phyloP scores from a whole-genome alignment of 1,284 basidiomycete species.

The Grifola frondosa region DNA sequence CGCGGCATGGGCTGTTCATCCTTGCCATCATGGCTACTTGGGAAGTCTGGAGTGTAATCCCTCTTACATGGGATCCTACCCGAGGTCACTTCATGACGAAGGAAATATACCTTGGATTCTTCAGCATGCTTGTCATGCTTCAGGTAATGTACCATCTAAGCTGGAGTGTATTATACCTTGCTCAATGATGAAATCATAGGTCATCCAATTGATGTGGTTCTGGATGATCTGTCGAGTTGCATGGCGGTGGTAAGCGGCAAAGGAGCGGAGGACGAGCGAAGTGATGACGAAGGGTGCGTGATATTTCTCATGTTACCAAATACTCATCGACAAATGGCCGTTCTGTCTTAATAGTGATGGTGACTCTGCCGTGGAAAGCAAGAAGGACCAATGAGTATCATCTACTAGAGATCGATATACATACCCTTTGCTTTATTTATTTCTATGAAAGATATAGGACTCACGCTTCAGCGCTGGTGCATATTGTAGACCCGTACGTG shows the following conservation, averaged over 20 bases:
- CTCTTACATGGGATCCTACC: slow-evolving; percentile 60
- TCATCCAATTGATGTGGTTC: slow-evolving; percentile 85
- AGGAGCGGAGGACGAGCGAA: slow-evolving; percentile 83
- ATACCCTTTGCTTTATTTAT: background rate
- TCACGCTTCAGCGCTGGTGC: too few species aligned
- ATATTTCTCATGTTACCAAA: background rate
- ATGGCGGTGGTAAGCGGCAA: slow-evolving; percentile 75
- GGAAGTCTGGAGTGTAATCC: slow-evolving; percentile 50
- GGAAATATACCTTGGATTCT: slow-evolving; percentile 50
- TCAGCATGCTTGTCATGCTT: slow-evolving; percentile 55
- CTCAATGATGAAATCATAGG: slow-evolving; percentile 37
- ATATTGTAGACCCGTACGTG: too few species aligned
- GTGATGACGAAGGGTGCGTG: slow-evolving; percentile 77
- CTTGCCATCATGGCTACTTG: slow-evolving; percentile 65
- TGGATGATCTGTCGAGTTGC: slow-evolving; percentile 82
- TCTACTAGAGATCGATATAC: slow-evolving; percentile 9
- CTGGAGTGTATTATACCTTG: slow-evolving; percentile 6
- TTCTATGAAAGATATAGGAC: too few species aligned
- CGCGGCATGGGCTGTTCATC: slow-evolving; percentile 80
- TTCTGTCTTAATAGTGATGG: slow-evolving; percentile 11
- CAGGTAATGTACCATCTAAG: slow-evolving; percentile 45
- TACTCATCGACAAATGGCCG: too few species aligned
- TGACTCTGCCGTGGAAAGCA: slow-evolving; percentile 12
- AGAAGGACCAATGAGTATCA: slow-evolving; percentile 21
- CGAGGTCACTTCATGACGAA: slow-evolving; percentile 57